Evolutionary conservation across 768 basidiomycete genomes (phyloP).

Genomic region (Trametes punicea): DNA sequence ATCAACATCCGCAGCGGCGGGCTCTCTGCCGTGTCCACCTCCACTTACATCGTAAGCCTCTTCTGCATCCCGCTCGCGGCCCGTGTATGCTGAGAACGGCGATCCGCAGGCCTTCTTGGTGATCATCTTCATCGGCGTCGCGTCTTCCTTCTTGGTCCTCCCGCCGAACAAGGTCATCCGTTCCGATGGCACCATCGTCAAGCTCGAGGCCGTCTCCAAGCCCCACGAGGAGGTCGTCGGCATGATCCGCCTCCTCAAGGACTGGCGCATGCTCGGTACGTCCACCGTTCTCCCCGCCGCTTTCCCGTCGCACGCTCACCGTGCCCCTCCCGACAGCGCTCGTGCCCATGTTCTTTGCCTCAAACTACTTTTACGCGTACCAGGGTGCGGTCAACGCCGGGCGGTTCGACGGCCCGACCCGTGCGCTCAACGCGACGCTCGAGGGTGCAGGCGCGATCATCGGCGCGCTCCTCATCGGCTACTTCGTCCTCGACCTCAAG

Average conservation of each 20-base stretch:
- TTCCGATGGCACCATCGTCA: conserved; percentile 40
- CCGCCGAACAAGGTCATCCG: conserved; percentile 38
- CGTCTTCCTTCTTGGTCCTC: conserved; percentile 34
- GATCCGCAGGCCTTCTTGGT: conserved; percentile 37
- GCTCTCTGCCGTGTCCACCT: conserved; percentile 36
- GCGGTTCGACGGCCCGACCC: conserved; percentile 42
- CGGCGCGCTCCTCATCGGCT: conserved; percentile 42
- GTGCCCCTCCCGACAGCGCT: conserved; percentile 22
- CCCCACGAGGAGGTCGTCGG: conserved; percentile 29
- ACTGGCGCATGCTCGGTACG: conserved; percentile 37
- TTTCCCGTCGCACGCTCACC: not conserved
- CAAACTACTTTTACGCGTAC: conserved; percentile 47
- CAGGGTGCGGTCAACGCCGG: conserved; percentile 40
- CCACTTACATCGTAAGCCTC: conserved; percentile 37
- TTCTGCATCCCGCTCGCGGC: not conserved
- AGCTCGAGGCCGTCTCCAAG: conserved; percentile 32
- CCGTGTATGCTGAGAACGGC: not conserved
- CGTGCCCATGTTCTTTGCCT: conserved; percentile 43
- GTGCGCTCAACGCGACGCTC: conserved; percentile 40
- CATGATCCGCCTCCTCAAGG: conserved; percentile 35
- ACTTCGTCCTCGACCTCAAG: conserved; percentile 36
- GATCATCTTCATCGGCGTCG: conserved; percentile 43
- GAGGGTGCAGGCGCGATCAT: conserved; percentile 40
- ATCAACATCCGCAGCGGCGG: conserved; percentile 36
- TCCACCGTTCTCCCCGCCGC: not conserved